Conservation (phyloP, 2,329 filamentous ascomycete species). For the Periglandula ipomoeae region DNA sequence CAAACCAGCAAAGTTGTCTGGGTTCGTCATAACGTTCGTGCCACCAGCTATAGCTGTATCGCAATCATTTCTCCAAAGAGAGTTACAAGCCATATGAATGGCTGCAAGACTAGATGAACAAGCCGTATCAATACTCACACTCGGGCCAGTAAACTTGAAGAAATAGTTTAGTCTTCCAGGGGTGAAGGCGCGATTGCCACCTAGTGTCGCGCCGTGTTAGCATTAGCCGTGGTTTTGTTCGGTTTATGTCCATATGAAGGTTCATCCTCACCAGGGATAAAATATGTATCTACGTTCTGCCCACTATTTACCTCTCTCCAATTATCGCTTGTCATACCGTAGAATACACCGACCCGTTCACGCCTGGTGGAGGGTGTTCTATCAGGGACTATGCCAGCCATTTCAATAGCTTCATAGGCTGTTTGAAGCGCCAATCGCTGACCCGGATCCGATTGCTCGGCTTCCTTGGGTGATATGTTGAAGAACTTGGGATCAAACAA, state of each 20-base stretch:
- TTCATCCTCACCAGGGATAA: constrained; percentile 29
- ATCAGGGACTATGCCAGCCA: constrained; percentile 44
- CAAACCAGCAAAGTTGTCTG: constrained; percentile 69
- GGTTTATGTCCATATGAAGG: constrained; percentile 27
- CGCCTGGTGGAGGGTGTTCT: constrained; percentile 55
- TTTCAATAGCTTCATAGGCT: constrained; percentile 72
- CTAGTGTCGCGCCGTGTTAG: too few species aligned
- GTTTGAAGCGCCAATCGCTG: constrained; percentile 65
- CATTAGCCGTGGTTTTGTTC: constrained; percentile 22
- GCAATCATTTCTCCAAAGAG: constrained; percentile 61
- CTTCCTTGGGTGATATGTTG: constrained; percentile 75
- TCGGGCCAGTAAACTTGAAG: constrained; percentile 67
- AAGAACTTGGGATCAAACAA: constrained; percentile 72
- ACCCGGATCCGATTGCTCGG: constrained; percentile 65
- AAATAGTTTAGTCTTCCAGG: constrained; percentile 59
- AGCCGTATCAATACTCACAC: constrained; percentile 66
- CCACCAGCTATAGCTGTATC: constrained; percentile 77
- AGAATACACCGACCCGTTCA: constrained; percentile 60
- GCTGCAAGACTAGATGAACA: constrained; percentile 68
- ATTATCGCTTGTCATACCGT: constrained; percentile 67
- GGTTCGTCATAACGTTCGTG: constrained; percentile 68
- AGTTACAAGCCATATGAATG: constrained; percentile 60
- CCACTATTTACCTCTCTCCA: constrained; percentile 68
- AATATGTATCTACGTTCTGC: constrained; percentile 57
- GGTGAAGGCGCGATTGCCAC: constrained; percentile 3